Base-by-base conservation (phyloP, 2,329 filamentous ascomycete species). In the Monosporascus sp. region DNA sequence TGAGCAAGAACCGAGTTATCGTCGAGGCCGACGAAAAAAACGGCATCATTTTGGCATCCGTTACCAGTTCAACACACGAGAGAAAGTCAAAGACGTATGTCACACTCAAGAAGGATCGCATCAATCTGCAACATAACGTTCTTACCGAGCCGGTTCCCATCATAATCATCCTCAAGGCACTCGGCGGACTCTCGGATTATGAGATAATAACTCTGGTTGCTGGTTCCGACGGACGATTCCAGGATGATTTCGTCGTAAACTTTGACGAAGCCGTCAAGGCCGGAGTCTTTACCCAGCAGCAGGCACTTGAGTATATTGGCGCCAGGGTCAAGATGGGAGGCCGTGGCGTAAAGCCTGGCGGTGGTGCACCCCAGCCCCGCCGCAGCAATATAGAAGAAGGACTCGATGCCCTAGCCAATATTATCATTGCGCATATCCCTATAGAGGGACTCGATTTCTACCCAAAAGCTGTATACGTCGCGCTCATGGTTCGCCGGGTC, bases 1-100 rank as follows among this genome's bases (percentile, higher is more conserved):
- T 99, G 67, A 99, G 94, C 80, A 99, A 99, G 81, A 99, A 99
- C 72, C 85, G 94, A 75, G 89, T 99, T 65, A 97, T 99, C 68
- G 93, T 99, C 17, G 95, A 99, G 72, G 87, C 90, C 52, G 89
- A 93, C 63, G 81, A 87, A 50, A 96, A 96, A 74, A 97, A 97
- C 72, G 89, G 89, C 55, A 85, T 96, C 58, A 93, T 97, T 52
- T 90, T 93, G 61, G 94, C 95, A 38, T 97, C 94, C 1, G 94
- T 97, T 31, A 99, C 92, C 7, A 95, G 92, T 83, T 97, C 94
- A 31, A 97, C 95, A 1, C 91, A 97, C 70, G 94, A 97, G 70
- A 84, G 95, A 63, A 97, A 97, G 71, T 97, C 94, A 11, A 99
- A 99, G 75, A 97, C 90, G 52, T 97, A 97, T 63, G 90, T 99